Conservation (phyloP, 768 basidiomycete genomes). For the Tubosaeta sp. region DNA sequence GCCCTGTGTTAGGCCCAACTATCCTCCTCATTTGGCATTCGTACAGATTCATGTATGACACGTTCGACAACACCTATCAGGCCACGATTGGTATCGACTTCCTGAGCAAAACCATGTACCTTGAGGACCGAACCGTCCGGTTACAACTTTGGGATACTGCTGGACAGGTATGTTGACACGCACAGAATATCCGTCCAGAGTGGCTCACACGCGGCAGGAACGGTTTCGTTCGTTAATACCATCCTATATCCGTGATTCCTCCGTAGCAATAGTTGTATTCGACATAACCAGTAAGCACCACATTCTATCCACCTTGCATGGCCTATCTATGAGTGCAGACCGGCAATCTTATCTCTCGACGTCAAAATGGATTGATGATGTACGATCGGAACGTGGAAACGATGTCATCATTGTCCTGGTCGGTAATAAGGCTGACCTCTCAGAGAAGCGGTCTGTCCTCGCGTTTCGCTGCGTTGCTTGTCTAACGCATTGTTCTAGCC, state of each 20-base stretch:
- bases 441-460: slow-evolving; percentile 84
- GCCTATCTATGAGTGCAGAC: slow-evolving; percentile 44
- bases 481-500: slow-evolving; percentile 46
- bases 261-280: slow-evolving; percentile 97
- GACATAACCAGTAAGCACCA: slow-evolving; percentile 88
- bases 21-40: slow-evolving; percentile 4
- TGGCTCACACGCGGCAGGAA: slow-evolving; percentile 51
- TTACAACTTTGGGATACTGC: slow-evolving; percentile 99
- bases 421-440: slow-evolving; percentile 98
- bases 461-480: neutral
- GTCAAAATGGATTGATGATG: slow-evolving; percentile 99
- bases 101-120: slow-evolving; percentile 99
- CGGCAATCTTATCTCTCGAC: slow-evolving; percentile 98
- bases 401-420: slow-evolving; percentile 98
- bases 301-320: neutral
- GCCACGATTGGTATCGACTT: slow-evolving; percentile 99
- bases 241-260: slow-evolving; percentile 97
- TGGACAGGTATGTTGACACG: slow-evolving; percentile 60
- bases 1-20: slow-evolving; percentile 11
- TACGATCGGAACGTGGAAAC: slow-evolving; percentile 92
- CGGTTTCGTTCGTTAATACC: slow-evolving; percentile 97
- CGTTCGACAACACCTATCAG: slow-evolving; percentile 99
- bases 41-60: slow-evolving; percentile 95
- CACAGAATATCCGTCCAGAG: slow-evolving; percentile 2
- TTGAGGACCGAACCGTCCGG: slow-evolving; percentile 96